These are phyloP conservation scores for Phyllachora maydis DNA, from an alignment of 2,329 filamentous ascomycete species.

Conservation along the genomic window DNA sequence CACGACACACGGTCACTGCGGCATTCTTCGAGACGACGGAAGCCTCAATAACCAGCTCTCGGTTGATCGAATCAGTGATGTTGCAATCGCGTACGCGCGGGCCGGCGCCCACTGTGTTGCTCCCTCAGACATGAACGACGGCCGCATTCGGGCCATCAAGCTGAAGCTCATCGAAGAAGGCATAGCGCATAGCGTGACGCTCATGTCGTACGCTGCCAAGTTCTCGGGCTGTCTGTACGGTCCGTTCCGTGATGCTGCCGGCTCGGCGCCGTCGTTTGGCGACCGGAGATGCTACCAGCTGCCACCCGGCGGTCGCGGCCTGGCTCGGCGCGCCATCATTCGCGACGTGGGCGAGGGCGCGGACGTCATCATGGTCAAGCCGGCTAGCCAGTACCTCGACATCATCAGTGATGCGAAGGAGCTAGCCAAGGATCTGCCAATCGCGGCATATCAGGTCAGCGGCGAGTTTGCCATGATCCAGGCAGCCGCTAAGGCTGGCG, in stretches of 20 bases:
- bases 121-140: conserved; percentile 97
- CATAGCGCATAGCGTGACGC: conserved; percentile 70
- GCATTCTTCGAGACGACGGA: conserved; percentile 83
- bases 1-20: conserved; percentile 93
- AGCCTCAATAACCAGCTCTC: conserved; percentile 83
- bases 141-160: conserved; percentile 92
- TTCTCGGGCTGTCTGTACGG: conserved; percentile 94
- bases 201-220: conserved; percentile 98
- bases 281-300: conserved; percentile 95
- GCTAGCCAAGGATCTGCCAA: conserved; percentile 71
- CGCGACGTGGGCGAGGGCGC: conserved; percentile 86
- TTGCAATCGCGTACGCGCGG: conserved; percentile 93
- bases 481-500: conserved; percentile 82
- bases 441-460: conserved; percentile 92
- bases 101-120: conserved; percentile 94
- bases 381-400: conserved; percentile 84
- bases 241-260: conserved; percentile 90
- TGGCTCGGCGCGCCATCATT: conserved; percentile 75
- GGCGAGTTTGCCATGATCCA: conserved; percentile 98
- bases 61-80: conserved; percentile 85
- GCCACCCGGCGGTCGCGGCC: conserved; percentile 74
- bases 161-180: conserved; percentile 91
- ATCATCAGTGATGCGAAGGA: conserved; percentile 97
- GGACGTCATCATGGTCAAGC: conserved; percentile 99
- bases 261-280: conserved; percentile 76